Percentiles rank a stretch among this genome's conserved stretches.
Conservation (phyloP, 2,329 filamentous ascomycete genomes). For the Ophiocordyceps camponoti-leonardi region DNA sequence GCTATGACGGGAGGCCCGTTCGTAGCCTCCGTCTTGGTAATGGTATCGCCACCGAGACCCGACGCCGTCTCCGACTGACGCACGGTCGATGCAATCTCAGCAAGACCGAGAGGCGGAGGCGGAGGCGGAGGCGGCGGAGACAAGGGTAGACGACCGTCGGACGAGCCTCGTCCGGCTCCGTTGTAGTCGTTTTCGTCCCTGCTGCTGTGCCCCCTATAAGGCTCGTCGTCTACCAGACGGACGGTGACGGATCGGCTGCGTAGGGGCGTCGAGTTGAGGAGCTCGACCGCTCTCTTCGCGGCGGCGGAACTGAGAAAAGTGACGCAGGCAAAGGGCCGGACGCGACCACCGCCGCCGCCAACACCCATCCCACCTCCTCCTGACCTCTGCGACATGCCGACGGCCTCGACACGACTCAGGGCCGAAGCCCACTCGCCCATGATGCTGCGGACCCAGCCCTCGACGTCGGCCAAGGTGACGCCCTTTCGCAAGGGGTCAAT, state of each 20-base stretch:
- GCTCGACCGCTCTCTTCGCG: constrained; percentile 8
- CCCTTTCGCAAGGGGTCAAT: constrained; percentile 10
- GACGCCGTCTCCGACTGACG: not conserved
- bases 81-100: not conserved
- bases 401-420: constrained; percentile 11
- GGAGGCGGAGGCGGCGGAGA: not conserved
- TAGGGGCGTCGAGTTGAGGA: constrained; percentile 11
- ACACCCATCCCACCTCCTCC: not conserved
- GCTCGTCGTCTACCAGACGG: constrained; percentile 6
- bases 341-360: constrained; percentile 6
- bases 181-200: constrained; percentile 2
- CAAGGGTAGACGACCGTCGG: too few relatives aligned
- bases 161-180: not conserved
- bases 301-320: constrained; percentile 7
- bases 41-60: constrained; percentile 1
- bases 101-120: not conserved
- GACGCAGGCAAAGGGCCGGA: constrained; percentile 11
- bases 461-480: constrained; percentile 8
- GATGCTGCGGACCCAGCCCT: constrained; percentile 10
- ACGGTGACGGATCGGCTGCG: constrained; percentile 9
- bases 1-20: constrained; percentile 1
- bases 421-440: constrained; percentile 6
- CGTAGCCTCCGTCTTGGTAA: not conserved
- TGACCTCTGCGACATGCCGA: constrained; percentile 1
- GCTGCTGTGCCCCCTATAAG: not conserved